Base-by-base conservation (phyloP, 2,329 filamentous ascomycete genomes). In the Hypoxylon sp. region DNA sequence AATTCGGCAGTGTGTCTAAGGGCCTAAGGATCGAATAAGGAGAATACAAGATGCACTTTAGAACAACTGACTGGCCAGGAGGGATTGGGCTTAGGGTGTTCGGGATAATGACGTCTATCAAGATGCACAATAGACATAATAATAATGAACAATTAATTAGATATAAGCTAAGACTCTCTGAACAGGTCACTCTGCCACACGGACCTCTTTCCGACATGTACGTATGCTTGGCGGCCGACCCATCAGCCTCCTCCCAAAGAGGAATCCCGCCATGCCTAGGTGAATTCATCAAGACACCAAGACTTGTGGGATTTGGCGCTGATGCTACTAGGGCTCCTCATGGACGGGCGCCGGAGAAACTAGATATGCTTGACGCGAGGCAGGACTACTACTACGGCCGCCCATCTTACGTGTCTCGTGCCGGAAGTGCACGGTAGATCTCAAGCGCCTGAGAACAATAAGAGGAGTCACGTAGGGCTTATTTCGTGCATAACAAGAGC, bases 1-100 rank as follows among this genome's bases (percentile, higher is more conserved):
- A 69, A 51, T 77, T 65, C 58, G 75, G 75, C 3, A 64, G 66
- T 49, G 14, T 77, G 3, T 68, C 67, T 1, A 62, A 67, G 59
- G 74, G 71, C 20, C 25, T 76, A 53, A 11, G 6, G n/a, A 35
- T 64, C 8, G 61, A 64, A 35, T 62, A 33, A 13, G 14, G 37
- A 7, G 7, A 11, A 48, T n/a, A n/a, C 14, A 4, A 7, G 10
- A 20, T 33, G 17, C 14, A 17, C 7, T 42, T 20, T 17, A 3
- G 6, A n/a, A 42, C n/a, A 42, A 7, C 7, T 7, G n/a, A 1
- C 37, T n/a, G 6, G 6, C n/a, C n/a, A 1, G 8, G n/a, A 14
- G 40, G 20, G 17, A 3, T 17, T 11, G 40, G 8, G 11, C 40
- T 44, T 22, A 11, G 1, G 1, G 17, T 8, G 8, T 11, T 11